Conservation (phyloP, 768 basidiomycete species). For the Panellus pusillus region DNA sequence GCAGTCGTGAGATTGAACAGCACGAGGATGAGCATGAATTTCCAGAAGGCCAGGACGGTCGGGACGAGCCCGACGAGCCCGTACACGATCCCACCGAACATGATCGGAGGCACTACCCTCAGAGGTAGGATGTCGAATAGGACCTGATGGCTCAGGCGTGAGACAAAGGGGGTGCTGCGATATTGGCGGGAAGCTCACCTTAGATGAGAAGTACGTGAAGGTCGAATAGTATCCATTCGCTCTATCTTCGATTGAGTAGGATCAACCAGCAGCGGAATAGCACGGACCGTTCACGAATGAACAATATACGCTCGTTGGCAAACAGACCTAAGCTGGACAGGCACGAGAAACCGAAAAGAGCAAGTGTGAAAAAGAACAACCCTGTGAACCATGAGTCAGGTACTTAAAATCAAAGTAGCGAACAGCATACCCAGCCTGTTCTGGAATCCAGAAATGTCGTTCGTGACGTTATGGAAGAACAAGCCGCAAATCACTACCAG, state of each 20-base stretch:
- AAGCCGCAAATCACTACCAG: conserved; percentile 82
- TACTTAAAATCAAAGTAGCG: background rate
- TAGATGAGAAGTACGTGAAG: conserved; percentile 94
- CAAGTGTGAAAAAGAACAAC: conserved; percentile 96
- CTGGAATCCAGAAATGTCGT: conserved; percentile 97
- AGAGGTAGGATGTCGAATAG: conserved; percentile 96
- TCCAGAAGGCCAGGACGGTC: conserved; percentile 90
- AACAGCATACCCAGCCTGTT: conserved; percentile 71
- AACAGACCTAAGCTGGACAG: conserved; percentile 92
- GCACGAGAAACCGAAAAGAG: conserved; percentile 96
- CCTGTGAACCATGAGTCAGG: conserved; percentile 40
- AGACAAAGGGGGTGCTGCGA: background rate
- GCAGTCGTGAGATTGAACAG: conserved; percentile 97
- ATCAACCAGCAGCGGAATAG: background rate
- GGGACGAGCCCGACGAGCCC: conserved; percentile 94
- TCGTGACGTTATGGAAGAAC: conserved; percentile 86
- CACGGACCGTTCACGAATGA: conserved; percentile 93
- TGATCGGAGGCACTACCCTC: conserved; percentile 89
- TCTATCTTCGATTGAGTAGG: conserved; percentile 39
- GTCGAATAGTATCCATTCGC: conserved; percentile 98
- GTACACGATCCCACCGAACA: conserved; percentile 96
- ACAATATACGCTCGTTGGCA: conserved; percentile 91
- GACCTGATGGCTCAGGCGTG: conserved; percentile 45
- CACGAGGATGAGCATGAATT: conserved; percentile 94
- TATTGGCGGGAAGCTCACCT: conserved; percentile 43